Conservation (phyloP, 1,284 basidiomycete species). For the Microbotryum violaceum region DNA sequence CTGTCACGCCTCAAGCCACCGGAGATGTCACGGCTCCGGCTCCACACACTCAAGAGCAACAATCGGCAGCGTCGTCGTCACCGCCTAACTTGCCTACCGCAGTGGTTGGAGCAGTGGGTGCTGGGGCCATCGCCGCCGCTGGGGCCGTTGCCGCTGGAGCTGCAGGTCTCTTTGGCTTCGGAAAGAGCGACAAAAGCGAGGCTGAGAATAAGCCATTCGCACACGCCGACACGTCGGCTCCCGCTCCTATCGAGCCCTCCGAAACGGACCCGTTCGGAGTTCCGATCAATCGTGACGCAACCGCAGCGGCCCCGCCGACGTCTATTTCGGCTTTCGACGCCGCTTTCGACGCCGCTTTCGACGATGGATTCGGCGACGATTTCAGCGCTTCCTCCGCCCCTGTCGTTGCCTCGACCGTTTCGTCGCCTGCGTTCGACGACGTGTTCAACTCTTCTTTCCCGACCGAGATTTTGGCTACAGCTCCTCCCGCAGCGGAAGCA, state of each 20-base stretch:
- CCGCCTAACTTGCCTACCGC: slow-evolving; percentile 18
- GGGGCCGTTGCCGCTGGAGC: slow-evolving; percentile 34
- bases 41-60: neutral
- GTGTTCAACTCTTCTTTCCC: slow-evolving; percentile 19
- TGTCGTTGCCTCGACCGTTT: slow-evolving; percentile 16
- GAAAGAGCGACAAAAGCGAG: slow-evolving; percentile 6
- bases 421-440: slow-evolving; percentile 37
- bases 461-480: neutral
- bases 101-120: slow-evolving; percentile 36
- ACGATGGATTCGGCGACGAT: slow-evolving; percentile 47
- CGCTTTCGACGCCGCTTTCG: slow-evolving; percentile 69
- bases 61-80: neutral
- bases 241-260: neutral
- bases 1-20: slow-evolving; percentile 20
- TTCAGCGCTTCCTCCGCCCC: slow-evolving; percentile 10
- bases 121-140: slow-evolving; percentile 35
- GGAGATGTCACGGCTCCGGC: slow-evolving; percentile 7
- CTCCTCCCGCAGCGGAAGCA: too few relatives aligned
- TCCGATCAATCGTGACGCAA: slow-evolving; percentile 15
- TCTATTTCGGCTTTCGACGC: slow-evolving; percentile 47
- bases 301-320: slow-evolving; percentile 32
- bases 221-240: slow-evolving; percentile 8
- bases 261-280: slow-evolving; percentile 1
- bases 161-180: slow-evolving; percentile 6
- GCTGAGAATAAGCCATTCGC: slow-evolving; percentile 21